These are phyloP conservation scores for Helotiales sp. DNA, from an alignment of 2,329 filamentous ascomycete species.

Conservation along the genomic window DNA sequence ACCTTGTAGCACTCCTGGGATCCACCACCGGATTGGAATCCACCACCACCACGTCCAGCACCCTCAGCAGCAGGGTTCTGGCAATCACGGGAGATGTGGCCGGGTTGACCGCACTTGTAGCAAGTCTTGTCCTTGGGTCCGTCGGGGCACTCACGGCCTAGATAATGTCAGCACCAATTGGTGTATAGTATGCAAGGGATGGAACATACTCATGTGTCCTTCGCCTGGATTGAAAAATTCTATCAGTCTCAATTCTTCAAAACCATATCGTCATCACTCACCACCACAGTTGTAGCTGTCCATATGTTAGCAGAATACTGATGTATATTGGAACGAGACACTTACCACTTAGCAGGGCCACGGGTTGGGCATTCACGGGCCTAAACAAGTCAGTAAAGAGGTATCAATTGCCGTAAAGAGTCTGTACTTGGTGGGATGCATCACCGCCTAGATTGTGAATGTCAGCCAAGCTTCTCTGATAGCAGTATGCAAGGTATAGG, in stretches of 20 bases:
- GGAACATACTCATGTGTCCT: conserved; percentile 77
- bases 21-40: conserved; percentile 49
- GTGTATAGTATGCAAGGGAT: conserved; percentile 12
- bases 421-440: conserved; percentile 72
- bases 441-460: conserved; percentile 65
- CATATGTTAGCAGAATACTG: conserved; percentile 22
- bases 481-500: neutral
- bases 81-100: conserved; percentile 87
- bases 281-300: conserved; percentile 80
- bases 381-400: conserved; percentile 49
- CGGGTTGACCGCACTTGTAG: conserved; percentile 80
- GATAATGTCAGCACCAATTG: conserved; percentile 31
- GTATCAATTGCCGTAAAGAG: conserved; percentile 28
- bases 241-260: conserved; percentile 37
- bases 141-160: conserved; percentile 88
- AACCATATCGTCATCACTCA: conserved; percentile 51
- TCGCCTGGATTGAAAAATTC: conserved; percentile 50
- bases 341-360: conserved; percentile 81
- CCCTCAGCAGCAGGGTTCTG: conserved; percentile 42
- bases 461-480: conserved; percentile 39
- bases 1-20: conserved; percentile 85
- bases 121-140: conserved; percentile 86
- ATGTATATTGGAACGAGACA: conserved; percentile 27
- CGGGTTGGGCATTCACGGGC: conserved; percentile 87
- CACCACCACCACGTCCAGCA: conserved; percentile 38